These are phyloP conservation scores for Dactylella cylindrospora DNA, from an alignment of 2,329 filamentous ascomycete species.

Conservation along the genomic window DNA sequence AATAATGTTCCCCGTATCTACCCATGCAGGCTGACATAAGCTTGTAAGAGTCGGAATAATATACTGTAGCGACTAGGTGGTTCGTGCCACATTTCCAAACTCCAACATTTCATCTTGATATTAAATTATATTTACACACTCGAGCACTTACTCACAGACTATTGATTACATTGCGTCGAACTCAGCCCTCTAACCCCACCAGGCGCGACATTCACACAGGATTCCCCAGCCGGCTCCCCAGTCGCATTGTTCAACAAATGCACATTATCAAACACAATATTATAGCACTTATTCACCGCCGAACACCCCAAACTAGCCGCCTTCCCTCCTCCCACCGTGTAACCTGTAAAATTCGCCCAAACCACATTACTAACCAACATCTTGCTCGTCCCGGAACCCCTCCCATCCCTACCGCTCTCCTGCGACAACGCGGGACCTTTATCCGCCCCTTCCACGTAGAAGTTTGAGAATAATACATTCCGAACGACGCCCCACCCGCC, in stretches of 20 bases:
- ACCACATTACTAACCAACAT: conserved; percentile 58
- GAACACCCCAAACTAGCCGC: conserved; percentile 57
- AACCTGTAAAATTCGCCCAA: conserved; percentile 60
- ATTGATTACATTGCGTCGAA: conserved; percentile 14
- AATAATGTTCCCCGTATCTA: too few species aligned
- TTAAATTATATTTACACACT: conserved; percentile 1
- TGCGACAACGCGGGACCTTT: conserved; percentile 56
- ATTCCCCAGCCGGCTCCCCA: conserved; percentile 47
- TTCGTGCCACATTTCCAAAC: too few species aligned
- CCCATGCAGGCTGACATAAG: too few species aligned
- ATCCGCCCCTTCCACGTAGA: conserved; percentile 56
- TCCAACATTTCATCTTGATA: too few species aligned
- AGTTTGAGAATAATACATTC: conserved; percentile 59
- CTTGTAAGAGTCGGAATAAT: too few species aligned
- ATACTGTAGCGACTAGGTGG: too few species aligned
- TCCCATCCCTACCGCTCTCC: conserved; percentile 58
- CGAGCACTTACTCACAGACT: too few species aligned
- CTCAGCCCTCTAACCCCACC: conserved; percentile 50
- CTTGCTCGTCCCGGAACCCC: conserved; percentile 56
- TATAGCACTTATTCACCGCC: conserved; percentile 57
- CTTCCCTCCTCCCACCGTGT: conserved; percentile 51
- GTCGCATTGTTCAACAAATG: conserved; percentile 47
- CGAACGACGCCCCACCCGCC: conserved; percentile 60
- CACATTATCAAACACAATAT: conserved; percentile 56
- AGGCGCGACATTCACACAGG: conserved; percentile 48